phyloP scores from a whole-genome alignment of 2,329 filamentous ascomycete genomes.

The Colletotrichum cereale region DNA sequence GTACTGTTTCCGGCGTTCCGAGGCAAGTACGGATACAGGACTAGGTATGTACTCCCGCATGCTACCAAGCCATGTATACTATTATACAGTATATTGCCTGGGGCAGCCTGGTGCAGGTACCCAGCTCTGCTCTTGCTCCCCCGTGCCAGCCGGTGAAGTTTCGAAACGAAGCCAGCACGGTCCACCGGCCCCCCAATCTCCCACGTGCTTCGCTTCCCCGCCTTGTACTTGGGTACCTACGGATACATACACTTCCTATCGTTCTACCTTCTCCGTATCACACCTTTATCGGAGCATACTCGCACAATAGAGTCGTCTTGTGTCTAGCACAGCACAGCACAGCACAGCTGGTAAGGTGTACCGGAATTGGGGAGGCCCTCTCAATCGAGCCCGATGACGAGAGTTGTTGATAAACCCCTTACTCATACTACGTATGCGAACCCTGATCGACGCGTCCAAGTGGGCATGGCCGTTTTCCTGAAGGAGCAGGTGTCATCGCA shows the following conservation, averaged over 20 bases:
- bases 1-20: neutral
- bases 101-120: neutral
- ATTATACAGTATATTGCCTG: neutral
- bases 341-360: neutral
- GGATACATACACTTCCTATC: too few species aligned
- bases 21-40: neutral
- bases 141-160: neutral
- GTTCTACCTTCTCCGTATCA: too few species aligned
- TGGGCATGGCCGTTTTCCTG: constrained; percentile 35
- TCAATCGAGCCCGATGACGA: neutral
- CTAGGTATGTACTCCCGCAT: too few species aligned
- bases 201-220: neutral
- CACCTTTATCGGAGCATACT: neutral
- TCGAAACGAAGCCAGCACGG: neutral
- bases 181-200: neutral
- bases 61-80: too few species aligned
- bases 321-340: too few species aligned
- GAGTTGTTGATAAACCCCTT: neutral
- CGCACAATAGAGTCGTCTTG: neutral
- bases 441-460: constrained; percentile 26
- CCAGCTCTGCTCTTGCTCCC: neutral
- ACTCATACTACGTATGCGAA: too few species aligned
- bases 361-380: too few species aligned
- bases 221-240: neutral
- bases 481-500: constrained; percentile 39